Conservation (phyloP, 2,329 filamentous ascomycete genomes). For the Coniella vitis region DNA sequence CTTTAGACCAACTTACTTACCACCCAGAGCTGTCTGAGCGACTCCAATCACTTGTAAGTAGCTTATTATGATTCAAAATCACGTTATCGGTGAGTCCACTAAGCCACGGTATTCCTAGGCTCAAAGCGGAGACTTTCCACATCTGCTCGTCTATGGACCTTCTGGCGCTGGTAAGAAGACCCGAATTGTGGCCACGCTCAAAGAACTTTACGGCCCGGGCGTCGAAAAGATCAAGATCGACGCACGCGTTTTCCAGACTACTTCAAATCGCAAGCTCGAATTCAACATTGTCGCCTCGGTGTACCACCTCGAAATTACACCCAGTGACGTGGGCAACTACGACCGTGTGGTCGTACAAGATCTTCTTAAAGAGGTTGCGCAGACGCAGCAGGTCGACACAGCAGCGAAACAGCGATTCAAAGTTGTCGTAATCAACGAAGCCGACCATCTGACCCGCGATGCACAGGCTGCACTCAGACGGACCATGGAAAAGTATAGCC, state of each 20-base stretch:
- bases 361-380: slow-evolving; percentile 92
- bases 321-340: slow-evolving; percentile 92
- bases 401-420: slow-evolving; percentile 90
- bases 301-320: slow-evolving; percentile 97
- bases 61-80: background rate
- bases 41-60: slow-evolving; percentile 71
- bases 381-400: slow-evolving; percentile 97
- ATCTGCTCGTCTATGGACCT: slow-evolving; percentile 93
- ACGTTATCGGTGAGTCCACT: background rate
- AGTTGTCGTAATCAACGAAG: slow-evolving; percentile 98
- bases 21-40: slow-evolving; percentile 83
- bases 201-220: slow-evolving; percentile 89
- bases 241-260: slow-evolving; percentile 91
- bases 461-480: slow-evolving; percentile 89
- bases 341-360: slow-evolving; percentile 95
- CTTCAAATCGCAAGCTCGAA: slow-evolving; percentile 91
- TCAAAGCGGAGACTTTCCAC: slow-evolving; percentile 94
- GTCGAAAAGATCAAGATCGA: slow-evolving; percentile 99
- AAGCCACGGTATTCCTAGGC: slow-evolving; percentile 49
- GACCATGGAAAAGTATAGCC: slow-evolving; percentile 99
- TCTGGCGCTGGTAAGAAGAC: slow-evolving; percentile 98
- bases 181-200: slow-evolving; percentile 87
- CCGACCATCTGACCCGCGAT: slow-evolving; percentile 87
- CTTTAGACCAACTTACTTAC: slow-evolving; percentile 74
- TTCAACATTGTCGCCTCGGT: slow-evolving; percentile 98